Conservation (phyloP, 2,329 filamentous ascomycete genomes). For the Trichoderma sp. region DNA sequence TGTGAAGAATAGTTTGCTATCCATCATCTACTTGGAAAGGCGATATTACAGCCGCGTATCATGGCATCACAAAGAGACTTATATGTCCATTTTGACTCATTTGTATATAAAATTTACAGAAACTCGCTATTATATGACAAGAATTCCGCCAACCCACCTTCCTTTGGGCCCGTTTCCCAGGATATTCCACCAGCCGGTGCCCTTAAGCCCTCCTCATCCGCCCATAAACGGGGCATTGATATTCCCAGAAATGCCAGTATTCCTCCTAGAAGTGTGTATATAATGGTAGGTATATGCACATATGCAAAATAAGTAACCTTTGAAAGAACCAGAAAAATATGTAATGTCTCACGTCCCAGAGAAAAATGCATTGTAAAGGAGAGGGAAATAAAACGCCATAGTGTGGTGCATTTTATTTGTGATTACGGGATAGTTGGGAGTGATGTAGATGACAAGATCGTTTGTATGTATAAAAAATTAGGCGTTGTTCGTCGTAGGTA, state of each 20-base stretch:
- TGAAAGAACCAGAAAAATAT: not conserved
- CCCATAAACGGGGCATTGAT: not conserved
- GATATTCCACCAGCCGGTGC: not conserved
- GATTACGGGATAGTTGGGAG: not conserved
- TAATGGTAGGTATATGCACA: not conserved
- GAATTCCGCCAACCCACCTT: not conserved
- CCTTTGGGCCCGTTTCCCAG: not conserved
- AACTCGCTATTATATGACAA: not conserved
- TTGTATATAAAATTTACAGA: not conserved
- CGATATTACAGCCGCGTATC: not conserved
- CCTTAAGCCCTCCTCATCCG: not conserved
- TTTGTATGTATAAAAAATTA: not conserved
- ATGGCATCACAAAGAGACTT: not conserved
- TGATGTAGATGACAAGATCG: not conserved
- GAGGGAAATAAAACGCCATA: not conserved
- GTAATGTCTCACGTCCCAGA: not conserved
- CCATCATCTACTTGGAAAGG: not conserved
- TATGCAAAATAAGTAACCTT: not conserved
- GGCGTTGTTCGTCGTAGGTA: slow-evolving; percentile 10
- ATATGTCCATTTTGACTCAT: not conserved
- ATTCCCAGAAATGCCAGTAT: not conserved
- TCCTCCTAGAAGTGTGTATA: not conserved
- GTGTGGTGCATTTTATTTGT: not conserved
- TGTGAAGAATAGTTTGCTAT: not conserved
- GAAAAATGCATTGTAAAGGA: not conserved